Percentiles rank a stretch among this genome's conserved stretches.
phyloP scores from a whole-genome alignment of 2,329 filamentous ascomycete genomes.

The Cercospora beticola region DNA sequence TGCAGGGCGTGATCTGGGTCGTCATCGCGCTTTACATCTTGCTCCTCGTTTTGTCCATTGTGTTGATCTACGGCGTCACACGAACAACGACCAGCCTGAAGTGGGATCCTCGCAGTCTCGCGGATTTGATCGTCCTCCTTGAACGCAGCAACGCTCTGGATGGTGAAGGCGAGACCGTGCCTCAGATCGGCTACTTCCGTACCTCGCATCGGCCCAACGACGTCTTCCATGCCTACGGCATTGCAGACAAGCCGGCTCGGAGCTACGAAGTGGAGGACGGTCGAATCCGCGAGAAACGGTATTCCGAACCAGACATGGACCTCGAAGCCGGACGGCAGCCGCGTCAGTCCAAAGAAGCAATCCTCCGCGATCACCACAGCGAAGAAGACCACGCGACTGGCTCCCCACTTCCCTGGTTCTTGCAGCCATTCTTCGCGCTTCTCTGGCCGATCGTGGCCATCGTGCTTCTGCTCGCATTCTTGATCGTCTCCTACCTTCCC shows the following conservation, averaged over 20 bases:
- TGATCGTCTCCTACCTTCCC: slow-evolving; percentile 73
- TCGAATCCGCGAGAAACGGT: slow-evolving; percentile 48
- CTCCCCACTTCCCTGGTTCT: slow-evolving; percentile 64
- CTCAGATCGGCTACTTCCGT: slow-evolving; percentile 80
- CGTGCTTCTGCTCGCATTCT: slow-evolving; percentile 65
- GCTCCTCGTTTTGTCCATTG: slow-evolving; percentile 57
- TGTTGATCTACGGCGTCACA: slow-evolving; percentile 60
- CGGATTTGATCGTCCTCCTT: slow-evolving; percentile 75
- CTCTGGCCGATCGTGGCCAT: slow-evolving; percentile 62
- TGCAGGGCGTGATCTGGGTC: slow-evolving; percentile 75
- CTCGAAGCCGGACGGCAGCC: slow-evolving; percentile 33
- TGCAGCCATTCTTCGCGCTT: slow-evolving; percentile 66
- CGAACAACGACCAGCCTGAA: slow-evolving; percentile 66
- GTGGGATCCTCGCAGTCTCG: slow-evolving; percentile 82
- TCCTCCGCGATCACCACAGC: slow-evolving; percentile 22
- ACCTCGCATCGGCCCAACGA: slow-evolving; percentile 63
- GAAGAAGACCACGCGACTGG: slow-evolving; percentile 10
- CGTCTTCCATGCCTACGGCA: slow-evolving; percentile 79
- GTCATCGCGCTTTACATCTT: slow-evolving; percentile 72
- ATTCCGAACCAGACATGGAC: slow-evolving; percentile 34
- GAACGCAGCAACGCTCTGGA: slow-evolving; percentile 75
- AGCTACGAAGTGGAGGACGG: slow-evolving; percentile 54
- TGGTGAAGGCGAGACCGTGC: slow-evolving; percentile 55
- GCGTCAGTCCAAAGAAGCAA: slow-evolving; percentile 48
- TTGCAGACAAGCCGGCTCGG: slow-evolving; percentile 54